Evolutionary conservation across 208 protist genomes (phyloP).

Genomic region (Acanthamoeba divionensis): DNA sequence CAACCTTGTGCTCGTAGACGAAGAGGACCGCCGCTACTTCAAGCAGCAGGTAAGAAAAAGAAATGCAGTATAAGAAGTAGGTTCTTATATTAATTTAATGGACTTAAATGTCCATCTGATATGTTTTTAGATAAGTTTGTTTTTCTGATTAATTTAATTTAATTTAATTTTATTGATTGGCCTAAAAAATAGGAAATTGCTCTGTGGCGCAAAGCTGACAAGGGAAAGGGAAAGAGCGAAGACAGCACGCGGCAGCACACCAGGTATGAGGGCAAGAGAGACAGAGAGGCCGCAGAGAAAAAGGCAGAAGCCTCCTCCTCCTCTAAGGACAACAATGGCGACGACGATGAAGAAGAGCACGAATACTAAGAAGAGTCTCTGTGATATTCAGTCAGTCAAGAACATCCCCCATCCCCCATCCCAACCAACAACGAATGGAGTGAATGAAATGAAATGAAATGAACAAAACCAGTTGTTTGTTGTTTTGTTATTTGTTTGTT

Average conservation of each 20-base stretch:
- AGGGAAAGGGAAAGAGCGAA: background rate
- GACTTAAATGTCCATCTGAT: background rate
- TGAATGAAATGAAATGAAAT: too few relatives aligned
- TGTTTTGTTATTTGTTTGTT: too few relatives aligned
- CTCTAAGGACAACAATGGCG: background rate
- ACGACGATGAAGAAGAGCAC: slow-evolving; percentile 39
- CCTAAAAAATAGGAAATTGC: slow-evolving; percentile 69
- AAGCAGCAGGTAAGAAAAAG: slow-evolving; percentile 25
- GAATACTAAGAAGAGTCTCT: slow-evolving; percentile 50
- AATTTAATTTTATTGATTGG: slow-evolving; percentile 12
- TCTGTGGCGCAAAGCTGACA: slow-evolving; percentile 74
- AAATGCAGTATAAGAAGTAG: background rate
- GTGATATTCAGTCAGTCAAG: too few relatives aligned
- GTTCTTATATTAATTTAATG: background rate
- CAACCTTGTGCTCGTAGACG: slow-evolving; percentile 84
- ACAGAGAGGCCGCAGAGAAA: slow-evolving; percentile 5
- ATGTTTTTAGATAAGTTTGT: background rate
- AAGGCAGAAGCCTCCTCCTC: background rate
- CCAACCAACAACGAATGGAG: too few relatives aligned
- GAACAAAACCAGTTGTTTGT: too few relatives aligned
- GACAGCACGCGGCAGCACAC: slow-evolving; percentile 38
- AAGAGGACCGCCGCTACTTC: slow-evolving; percentile 75
- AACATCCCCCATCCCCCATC: too few relatives aligned
- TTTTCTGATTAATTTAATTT: background rate
- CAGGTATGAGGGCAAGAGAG: slow-evolving; percentile 32